phyloP scores from a whole-genome alignment of 148 eudicot species.

The Amaranthus palmeri region DNA sequence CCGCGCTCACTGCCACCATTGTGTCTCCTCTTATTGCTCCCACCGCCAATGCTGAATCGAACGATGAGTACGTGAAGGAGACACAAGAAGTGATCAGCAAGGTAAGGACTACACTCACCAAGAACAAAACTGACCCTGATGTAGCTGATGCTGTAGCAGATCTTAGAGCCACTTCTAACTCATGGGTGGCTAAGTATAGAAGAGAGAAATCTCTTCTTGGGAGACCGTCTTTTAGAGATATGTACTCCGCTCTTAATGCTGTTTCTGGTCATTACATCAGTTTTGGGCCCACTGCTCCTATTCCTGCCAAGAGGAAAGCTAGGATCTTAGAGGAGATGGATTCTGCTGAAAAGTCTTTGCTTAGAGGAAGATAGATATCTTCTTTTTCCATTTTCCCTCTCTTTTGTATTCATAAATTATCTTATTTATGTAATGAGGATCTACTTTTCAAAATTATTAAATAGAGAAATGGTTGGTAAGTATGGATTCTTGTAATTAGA shows the following conservation, averaged over 20 bases:
- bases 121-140: conserved; percentile 69
- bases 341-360: conserved; percentile 76
- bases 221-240: conserved; percentile 70
- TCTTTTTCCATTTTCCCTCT: background rate
- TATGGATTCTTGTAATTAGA: background rate
- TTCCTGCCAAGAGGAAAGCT: conserved; percentile 75
- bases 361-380: conserved; percentile 60
- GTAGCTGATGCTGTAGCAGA: conserved; percentile 74
- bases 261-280: conserved; percentile 96
- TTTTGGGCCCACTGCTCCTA: conserved; percentile 82
- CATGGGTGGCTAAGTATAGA: conserved; percentile 97
- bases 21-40: conserved; percentile 13
- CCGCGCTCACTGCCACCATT: conserved; percentile 29
- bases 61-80: conserved; percentile 87
- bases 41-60: conserved; percentile 46
- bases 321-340: conserved; percentile 93
- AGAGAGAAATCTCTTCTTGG: conserved; percentile 78
- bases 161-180: conserved; percentile 66
- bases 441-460: conserved; percentile 5
- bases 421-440: conserved; percentile 16
- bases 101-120: conserved; percentile 52
- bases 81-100: conserved; percentile 73
- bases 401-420: background rate
- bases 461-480: conserved; percentile 8
- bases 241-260: conserved; percentile 91